These are phyloP conservation scores for Drosera spatulata DNA, from an alignment of 179 eudicot species.

Conservation along the genomic window DNA sequence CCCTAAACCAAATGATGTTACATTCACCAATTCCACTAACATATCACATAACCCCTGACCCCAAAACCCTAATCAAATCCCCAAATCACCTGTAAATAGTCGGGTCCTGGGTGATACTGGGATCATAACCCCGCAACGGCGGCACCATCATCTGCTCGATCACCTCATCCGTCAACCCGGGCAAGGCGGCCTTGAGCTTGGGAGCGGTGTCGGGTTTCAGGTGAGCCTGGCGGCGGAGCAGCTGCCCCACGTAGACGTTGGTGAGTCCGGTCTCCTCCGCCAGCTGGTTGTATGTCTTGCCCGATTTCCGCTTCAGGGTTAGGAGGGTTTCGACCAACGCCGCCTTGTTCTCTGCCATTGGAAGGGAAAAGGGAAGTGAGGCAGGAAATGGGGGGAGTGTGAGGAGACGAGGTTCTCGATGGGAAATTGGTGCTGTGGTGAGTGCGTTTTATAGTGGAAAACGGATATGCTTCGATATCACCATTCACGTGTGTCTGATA, in stretches of 20 bases:
- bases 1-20: no score
- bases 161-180: conserved; percentile 44
- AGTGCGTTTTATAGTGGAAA: no score
- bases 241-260: conserved; percentile 86
- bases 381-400: no score
- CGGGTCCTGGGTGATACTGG: conserved; percentile 69
- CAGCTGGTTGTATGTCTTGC: conserved; percentile 56
- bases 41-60: no score
- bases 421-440: no score
- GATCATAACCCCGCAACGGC: conserved; percentile 64
- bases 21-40: no score
- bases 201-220: conserved; percentile 70
- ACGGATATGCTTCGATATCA: no score
- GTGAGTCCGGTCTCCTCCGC: conserved; percentile 79
- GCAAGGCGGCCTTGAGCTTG: conserved; percentile 51
- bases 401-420: no score
- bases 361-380: no score
- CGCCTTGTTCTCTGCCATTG: conserved; percentile 31
- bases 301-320: conserved; percentile 50
- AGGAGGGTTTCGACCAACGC: conserved; percentile 21
- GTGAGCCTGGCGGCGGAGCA: conserved; percentile 77
- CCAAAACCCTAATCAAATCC: no score
- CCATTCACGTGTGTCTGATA: no score
- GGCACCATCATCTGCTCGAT: conserved; percentile 63
- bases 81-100: conserved; percentile 54